Evolutionary conservation across 805 yeast species (phyloP).

Genomic region (Zygosaccharomyces bailii): DNA sequence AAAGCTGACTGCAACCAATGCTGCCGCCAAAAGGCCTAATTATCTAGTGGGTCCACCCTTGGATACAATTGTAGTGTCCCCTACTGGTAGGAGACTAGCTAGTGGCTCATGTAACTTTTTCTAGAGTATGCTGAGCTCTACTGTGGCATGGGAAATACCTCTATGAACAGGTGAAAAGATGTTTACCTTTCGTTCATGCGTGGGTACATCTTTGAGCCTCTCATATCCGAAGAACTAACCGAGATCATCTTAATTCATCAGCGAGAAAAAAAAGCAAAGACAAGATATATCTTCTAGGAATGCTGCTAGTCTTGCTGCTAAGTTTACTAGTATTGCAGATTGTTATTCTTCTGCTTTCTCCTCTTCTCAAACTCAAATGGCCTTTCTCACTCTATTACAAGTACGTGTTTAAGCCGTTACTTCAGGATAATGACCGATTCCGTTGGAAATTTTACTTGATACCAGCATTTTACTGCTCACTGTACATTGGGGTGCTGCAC

Average conservation of each 20-base stretch:
- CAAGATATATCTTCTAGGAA: background rate
- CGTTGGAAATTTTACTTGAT: constrained; percentile 31
- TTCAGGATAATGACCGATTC: constrained; percentile 22
- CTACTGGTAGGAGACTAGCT: no score
- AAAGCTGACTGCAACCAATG: no score
- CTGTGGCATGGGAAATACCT: no score
- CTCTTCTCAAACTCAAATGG: constrained; percentile 19
- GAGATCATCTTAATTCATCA: background rate
- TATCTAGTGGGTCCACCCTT: no score
- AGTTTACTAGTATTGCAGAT: constrained; percentile 17
- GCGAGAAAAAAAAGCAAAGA: background rate
- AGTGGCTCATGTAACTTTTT: no score
- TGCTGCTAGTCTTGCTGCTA: constrained; percentile 10
- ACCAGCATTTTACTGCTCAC: constrained; percentile 29
- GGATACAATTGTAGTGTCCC: no score
- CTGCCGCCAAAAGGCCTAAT: no score
- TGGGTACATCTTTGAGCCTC: no score
- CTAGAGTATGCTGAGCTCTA: no score
- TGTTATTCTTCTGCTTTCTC: constrained; percentile 28
- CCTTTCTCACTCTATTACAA: constrained; percentile 29
- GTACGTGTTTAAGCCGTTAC: constrained; percentile 26
- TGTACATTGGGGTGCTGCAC: constrained; percentile 23
- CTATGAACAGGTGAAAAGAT: no score
- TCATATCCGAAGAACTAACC: background rate
- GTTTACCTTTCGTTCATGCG: no score